Base-by-base conservation (phyloP, 2,329 filamentous ascomycete species). In the Colletotrichum chlorophyti region DNA sequence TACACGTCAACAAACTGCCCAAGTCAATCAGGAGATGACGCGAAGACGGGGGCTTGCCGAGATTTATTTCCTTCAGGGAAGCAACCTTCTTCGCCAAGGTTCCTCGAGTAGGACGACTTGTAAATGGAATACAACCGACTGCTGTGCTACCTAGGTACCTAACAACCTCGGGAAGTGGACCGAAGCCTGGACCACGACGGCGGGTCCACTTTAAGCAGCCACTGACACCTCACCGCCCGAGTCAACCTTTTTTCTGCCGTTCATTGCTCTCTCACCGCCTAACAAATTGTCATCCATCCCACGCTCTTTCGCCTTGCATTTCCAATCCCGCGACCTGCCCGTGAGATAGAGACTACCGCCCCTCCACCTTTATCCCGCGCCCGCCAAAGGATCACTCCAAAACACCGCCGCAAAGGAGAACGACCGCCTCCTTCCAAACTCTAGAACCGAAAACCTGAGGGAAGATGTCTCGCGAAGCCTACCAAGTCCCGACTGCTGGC, bases 401-500 rank as follows among this genome's bases (percentile, higher is more conserved):
- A 31, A 23, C 31, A 42, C 3, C 6, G 6, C 19, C 45, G 45
- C 19, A 17, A 26, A 14, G 7, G 14, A 14, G 11, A 7, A 14
- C 17, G 12, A 4, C 24, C 4, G 6, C 35, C 17, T 15, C 21
- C 46, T 11, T 7, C 23, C 11, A 40, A 11, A 9, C n/a, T 26
- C 17, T 21, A 11, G n/a, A 40, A 34, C 11, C 9, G 2, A 40
- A 9, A 49, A n/a, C n/a, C n/a, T n/a, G n/a, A n/a, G n/a, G n/a
- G n/a, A 26, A 35, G 1, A 79, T 90, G 84, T 88, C 87, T 58
- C 89, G 90, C 77, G 91, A 93, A 83, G 83, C 86, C 63, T 94
- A 93, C 78, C 87, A 91, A 69, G 85, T 91, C 60, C 90, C 90
- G 50, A 83, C 85, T 54, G 77, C 80, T 66, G 70, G 74, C 27